phyloP scores from a whole-genome alignment of 2,329 filamentous ascomycete species.

The Knoxdaviesia capensis region DNA sequence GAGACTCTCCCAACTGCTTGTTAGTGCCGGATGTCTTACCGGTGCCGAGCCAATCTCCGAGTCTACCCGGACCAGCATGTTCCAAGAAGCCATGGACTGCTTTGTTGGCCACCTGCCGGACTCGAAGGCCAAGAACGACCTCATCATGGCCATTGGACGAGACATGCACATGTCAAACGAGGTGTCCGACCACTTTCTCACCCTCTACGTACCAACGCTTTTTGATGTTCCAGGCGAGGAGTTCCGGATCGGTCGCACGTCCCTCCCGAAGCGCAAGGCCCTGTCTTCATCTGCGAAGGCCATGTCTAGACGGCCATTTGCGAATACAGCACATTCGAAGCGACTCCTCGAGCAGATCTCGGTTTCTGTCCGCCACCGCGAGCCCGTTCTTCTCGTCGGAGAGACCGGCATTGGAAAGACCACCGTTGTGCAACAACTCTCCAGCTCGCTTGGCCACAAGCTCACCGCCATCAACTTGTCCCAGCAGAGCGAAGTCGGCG shows the following conservation, averaged over 20 bases:
- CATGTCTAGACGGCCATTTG: constrained; percentile 51
- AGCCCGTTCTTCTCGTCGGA: constrained; percentile 86
- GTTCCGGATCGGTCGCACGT: constrained; percentile 46
- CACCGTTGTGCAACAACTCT: constrained; percentile 82
- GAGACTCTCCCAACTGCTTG: constrained; percentile 48
- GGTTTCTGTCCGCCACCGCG: constrained; percentile 61
- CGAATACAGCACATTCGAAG: constrained; percentile 69
- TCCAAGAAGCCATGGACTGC: constrained; percentile 82
- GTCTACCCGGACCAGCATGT: constrained; percentile 59
- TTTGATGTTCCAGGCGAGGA: constrained; percentile 33
- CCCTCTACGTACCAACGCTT: constrained; percentile 50
- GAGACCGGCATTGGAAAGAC: constrained; percentile 99
- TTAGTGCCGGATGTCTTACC: constrained; percentile 38
- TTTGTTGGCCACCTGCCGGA: constrained; percentile 69
- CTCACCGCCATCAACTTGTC: constrained; percentile 89
- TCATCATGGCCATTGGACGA: constrained; percentile 58
- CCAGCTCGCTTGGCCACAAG: constrained; percentile 64
- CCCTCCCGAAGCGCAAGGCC: constrained; percentile 34
- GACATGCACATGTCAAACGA: constrained; percentile 75
- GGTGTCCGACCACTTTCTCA: constrained; percentile 57
- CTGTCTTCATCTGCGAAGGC: constrained; percentile 22
- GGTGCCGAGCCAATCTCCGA: constrained; percentile 55
- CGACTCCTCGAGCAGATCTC: constrained; percentile 76
- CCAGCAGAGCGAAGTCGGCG: constrained; percentile 93
- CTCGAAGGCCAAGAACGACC: constrained; percentile 31